Base-by-base conservation (phyloP, 73 alveolate species). In the Paramecium caudatum region DNA sequence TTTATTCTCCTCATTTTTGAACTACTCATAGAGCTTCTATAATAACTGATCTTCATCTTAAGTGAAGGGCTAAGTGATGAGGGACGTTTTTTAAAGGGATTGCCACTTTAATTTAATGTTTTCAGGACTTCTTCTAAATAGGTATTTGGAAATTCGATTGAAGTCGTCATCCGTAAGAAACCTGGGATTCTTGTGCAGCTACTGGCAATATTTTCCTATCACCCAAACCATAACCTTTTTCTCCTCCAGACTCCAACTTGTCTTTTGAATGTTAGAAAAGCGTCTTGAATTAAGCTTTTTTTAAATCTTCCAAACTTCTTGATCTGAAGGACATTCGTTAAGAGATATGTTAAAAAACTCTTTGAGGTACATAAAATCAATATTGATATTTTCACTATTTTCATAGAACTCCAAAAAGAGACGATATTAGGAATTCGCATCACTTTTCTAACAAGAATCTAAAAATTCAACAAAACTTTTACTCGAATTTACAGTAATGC, bases 161-260 rank as follows among this genome's bases (percentile, higher is more conserved):
- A 25, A 63, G 33, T 63, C 48, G 5, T 63, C 46, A 30, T 39
- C n/a, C 25, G 30, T 65, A 32, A 65, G 34, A 13, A n/a, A 36
- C 17, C 50, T 65, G 13, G 33, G 17, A 36, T 65, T 65, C 8
- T 13, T 36, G 10, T 65, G 15, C 17, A 32, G 32, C 25, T 25
- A 65, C 0, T 27, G 8, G 34, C 83, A 65, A 33, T 33, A 65
- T 33, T 63, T 63, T 4, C 46, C 48, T 30, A 63, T 25, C 23
- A 63, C 82, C 82, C 82, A 63, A 63, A 63, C 49, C 33, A 63
- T 16, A 0, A 63, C 82, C 36, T 63, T 65, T 65, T 33, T n/a
- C 16, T 65, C 61, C 10, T 65, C 49, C 6, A 13, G 15, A 0
- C 50, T 36, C 61, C 83, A 65, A 65, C 49, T 65, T 2, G 32